Base-by-base conservation (phyloP, 306 rosid species). In the Rosa lucieae region DNA sequence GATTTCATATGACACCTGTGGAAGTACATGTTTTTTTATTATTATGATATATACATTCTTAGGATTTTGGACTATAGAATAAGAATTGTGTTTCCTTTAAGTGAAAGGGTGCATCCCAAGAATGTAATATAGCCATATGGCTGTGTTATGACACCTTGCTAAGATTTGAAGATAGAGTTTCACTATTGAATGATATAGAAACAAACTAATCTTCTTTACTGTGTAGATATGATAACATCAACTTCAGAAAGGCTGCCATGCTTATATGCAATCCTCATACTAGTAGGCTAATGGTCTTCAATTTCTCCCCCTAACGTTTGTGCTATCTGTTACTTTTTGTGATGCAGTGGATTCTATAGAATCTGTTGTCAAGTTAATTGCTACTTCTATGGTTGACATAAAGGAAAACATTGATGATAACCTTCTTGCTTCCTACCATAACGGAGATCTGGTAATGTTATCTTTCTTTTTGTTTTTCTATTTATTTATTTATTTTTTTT, bases 331-430 rank as follows among this genome's bases (percentile, higher is more conserved):
- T 10, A 1, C 48, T 72, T n/a, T 48, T 72, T 76, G 77, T 70
- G 75, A 59, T 75, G 79, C 89, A 85, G 89, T 75, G 65, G 81
- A 83, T 77, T 49, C 61, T 51, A 84, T 87, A 62, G 89, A 90
- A 61, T 79, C 85, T 52, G 79, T 91, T 83, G 89, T 78, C 81
- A 90, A 89, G 86, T 77, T 80, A 74, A 88, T 94, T 52, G 92
- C 72, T 77, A 92, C 89, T 62, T 86, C 82, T 20, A 67, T 92
- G 89, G 62, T 88, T 70, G 91, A 88, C 67, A 71, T 88, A 56
- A 92, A 92, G 86, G 97, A 94, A 87, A 92, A 94, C 76, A 83
- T 94, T 76, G 90, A 90, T 77, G 91, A 86, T 44, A 89, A 86
- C 80, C 75, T 90, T 72, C 73, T 84, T 80, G 88, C 86, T 79